Evolutionary conservation across 441 rosid genomes (phyloP).

Genomic region (Euphorbia schlechtendalii): DNA sequence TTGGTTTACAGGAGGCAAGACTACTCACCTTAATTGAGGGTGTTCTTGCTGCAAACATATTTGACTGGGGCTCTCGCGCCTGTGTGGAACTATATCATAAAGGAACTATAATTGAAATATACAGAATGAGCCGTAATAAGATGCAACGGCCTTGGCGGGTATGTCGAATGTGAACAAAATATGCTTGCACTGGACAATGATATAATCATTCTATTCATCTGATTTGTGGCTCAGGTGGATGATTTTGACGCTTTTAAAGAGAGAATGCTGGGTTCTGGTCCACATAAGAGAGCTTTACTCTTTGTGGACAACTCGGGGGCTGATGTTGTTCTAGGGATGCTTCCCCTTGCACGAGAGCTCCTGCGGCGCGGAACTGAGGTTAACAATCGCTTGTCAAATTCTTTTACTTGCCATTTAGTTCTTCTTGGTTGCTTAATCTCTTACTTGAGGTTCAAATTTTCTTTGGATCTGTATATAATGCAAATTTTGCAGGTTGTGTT

Average conservation of each 20-base stretch:
- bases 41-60: constrained; percentile 96
- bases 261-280: constrained; percentile 72
- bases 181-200: constrained; percentile 12
- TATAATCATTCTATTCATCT: constrained; percentile 4
- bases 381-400: constrained; percentile 11
- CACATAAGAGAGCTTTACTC: constrained; percentile 88
- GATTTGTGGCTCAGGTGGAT: constrained; percentile 57
- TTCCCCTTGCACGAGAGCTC: constrained; percentile 94
- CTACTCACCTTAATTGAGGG: constrained; percentile 88
- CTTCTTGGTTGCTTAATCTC: neutral
- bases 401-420: neutral
- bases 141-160: constrained; percentile 99
- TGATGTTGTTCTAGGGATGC: constrained; percentile 93
- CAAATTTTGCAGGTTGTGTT: constrained; percentile 69
- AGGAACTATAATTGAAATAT: constrained; percentile 95
- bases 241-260: constrained; percentile 86
- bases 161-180: constrained; percentile 23
- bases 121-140: constrained; percentile 97
- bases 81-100: constrained; percentile 98
- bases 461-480: constrained; percentile 9
- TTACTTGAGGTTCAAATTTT: neutral
- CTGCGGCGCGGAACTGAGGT: constrained; percentile 96
- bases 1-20: constrained; percentile 64
- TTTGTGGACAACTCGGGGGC: constrained; percentile 99
- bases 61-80: constrained; percentile 99